These are phyloP conservation scores for Venturia oleaginea DNA, from an alignment of 2,329 filamentous ascomycete genomes.

Conservation along the genomic window DNA sequence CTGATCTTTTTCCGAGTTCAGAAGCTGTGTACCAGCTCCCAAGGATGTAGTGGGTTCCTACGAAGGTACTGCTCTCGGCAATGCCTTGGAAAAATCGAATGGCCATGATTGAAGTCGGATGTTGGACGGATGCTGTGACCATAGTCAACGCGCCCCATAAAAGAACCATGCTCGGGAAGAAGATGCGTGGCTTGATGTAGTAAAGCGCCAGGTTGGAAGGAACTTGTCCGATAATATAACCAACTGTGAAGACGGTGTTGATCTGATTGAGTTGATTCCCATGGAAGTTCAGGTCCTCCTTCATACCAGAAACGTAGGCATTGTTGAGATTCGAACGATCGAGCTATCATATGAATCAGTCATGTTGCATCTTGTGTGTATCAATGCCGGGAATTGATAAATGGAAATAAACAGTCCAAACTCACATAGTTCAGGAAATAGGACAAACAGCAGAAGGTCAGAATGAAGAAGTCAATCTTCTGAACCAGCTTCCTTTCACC, in stretches of 20 bases:
- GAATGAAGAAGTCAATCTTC: conserved; percentile 56
- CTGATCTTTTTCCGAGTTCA: conserved; percentile 54
- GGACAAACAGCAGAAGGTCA: conserved; percentile 53
- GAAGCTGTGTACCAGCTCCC: conserved; percentile 52
- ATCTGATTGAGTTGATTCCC: conserved; percentile 26
- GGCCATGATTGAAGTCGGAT: background rate
- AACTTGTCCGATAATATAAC: conserved; percentile 24
- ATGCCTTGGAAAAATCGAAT: conserved; percentile 9
- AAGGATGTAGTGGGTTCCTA: conserved; percentile 50
- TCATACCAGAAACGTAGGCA: conserved; percentile 26
- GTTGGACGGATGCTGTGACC: background rate
- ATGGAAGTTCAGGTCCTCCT: conserved; percentile 23
- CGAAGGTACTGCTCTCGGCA: conserved; percentile 38
- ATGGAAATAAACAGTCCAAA: background rate
- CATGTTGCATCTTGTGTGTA: too few species aligned
- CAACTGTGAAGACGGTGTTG: conserved; percentile 23
- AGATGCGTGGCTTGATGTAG: conserved; percentile 18
- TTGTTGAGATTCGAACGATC: conserved; percentile 21
- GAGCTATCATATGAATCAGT: conserved; percentile 3
- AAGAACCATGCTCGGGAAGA: background rate
- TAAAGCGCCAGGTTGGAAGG: conserved; percentile 23
- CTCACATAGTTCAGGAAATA: conserved; percentile 26
- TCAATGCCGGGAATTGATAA: background rate
- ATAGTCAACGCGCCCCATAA: conserved; percentile 1
- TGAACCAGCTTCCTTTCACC: conserved; percentile 40